Conservation (phyloP, 306 rosid genomes). For the Argentina anserina region DNA sequence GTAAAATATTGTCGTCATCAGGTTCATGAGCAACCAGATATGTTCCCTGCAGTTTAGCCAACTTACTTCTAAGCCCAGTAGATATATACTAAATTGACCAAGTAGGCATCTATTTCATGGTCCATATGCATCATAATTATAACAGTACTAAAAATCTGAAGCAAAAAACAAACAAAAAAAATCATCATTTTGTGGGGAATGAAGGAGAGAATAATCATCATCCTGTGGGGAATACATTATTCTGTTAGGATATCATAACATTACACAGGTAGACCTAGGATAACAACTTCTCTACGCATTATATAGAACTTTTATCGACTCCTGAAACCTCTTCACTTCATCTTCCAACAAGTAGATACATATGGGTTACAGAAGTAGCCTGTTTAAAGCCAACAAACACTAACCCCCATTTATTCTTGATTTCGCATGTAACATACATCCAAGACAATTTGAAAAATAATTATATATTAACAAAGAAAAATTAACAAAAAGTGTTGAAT, state of each 20-base stretch:
- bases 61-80: neutral
- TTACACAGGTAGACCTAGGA: neutral
- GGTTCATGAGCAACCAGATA: slow-evolving; percentile 85
- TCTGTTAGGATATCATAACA: neutral
- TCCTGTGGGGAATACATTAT: neutral
- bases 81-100: neutral
- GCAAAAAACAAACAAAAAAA: too few relatives aligned
- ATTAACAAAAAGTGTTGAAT: neutral
- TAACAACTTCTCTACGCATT: neutral
- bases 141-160: neutral
- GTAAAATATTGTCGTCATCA: slow-evolving; percentile 83
- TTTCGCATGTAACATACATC: neutral
- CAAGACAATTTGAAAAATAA: neutral
- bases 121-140: neutral
- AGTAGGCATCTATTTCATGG: slow-evolving; percentile 3
- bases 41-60: slow-evolving; percentile 24
- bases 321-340: neutral
- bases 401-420: neutral
- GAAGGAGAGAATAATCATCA: too few relatives aligned
- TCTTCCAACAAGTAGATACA: neutral
- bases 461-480: too few relatives aligned
- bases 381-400: neutral
- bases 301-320: neutral
- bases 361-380: neutral
- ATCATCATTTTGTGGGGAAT: neutral